Evolutionary conservation across 2,329 filamentous ascomycete genomes (phyloP).

Genomic region (Fusarium beomiforme): DNA sequence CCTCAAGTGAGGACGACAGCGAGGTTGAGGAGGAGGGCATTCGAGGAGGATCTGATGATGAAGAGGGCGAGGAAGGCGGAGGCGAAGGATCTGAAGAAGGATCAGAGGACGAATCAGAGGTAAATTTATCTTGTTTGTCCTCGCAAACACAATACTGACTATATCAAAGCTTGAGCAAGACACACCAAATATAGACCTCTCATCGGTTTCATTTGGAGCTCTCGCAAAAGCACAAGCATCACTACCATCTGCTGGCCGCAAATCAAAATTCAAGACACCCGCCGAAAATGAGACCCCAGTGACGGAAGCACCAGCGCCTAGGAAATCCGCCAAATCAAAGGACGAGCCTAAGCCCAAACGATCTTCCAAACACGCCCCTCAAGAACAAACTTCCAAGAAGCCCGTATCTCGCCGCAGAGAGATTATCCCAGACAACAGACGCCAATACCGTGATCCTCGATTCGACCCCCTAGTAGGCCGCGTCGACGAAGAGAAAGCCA

Average conservation of each 20-base stretch:
- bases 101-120: constrained; percentile 44
- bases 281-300: constrained; percentile 34
- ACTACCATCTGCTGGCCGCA: constrained; percentile 54
- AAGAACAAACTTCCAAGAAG: constrained; percentile 82
- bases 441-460: constrained; percentile 83
- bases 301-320: constrained; percentile 40
- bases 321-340: constrained; percentile 51
- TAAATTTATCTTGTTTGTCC: constrained; percentile 3
- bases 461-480: constrained; percentile 74
- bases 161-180: constrained; percentile 42
- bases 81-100: constrained; percentile 29
- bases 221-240: constrained; percentile 85
- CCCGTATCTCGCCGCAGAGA: constrained; percentile 84
- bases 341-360: constrained; percentile 48
- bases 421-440: constrained; percentile 66
- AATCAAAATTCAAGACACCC: constrained; percentile 42
- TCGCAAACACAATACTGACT: constrained; percentile 5
- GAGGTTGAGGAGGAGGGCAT: constrained; percentile 45
- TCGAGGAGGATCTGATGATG: constrained; percentile 37
- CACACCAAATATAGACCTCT: constrained; percentile 55
- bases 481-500: constrained; percentile 67
- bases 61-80: constrained; percentile 43
- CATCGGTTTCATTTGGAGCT: constrained; percentile 86
- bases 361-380: constrained; percentile 87
- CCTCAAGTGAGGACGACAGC: constrained; percentile 43